phyloP scores from a whole-genome alignment of 768 basidiomycete genomes.

The Stropharia rugosoannulata region DNA sequence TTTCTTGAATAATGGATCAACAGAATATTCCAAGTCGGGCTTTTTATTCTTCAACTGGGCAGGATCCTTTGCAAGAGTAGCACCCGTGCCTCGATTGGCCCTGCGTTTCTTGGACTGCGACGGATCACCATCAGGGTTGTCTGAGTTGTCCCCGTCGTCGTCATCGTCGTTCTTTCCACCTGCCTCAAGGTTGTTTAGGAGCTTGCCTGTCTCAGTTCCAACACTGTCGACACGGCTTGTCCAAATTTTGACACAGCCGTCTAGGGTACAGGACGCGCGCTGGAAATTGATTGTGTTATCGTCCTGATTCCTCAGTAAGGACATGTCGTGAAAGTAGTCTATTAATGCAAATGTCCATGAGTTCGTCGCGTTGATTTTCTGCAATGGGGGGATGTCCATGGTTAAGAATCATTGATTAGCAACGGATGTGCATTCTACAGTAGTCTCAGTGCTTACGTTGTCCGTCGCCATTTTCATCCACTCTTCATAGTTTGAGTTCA shows the following conservation, averaged over 20 bases:
- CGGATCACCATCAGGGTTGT: constrained; percentile 67
- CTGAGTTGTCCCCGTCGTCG: constrained; percentile 59
- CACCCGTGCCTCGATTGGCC: constrained; percentile 61
- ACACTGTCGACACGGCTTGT: constrained; percentile 97
- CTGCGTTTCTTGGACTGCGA: constrained; percentile 64
- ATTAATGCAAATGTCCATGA: constrained; percentile 98
- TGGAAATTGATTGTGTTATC: constrained; percentile 99
- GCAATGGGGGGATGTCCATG: constrained; percentile 5
- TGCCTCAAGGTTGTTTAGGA: constrained; percentile 83
- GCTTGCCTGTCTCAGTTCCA: constrained; percentile 93
- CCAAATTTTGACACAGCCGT: constrained; percentile 99
- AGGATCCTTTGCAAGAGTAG: constrained; percentile 89
- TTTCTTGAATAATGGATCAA: constrained; percentile 97
- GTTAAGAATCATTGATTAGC: not conserved
- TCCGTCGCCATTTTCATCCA: constrained; percentile 99
- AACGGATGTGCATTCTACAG: not conserved
- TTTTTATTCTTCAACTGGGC: constrained; percentile 86
- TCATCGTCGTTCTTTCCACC: constrained; percentile 45
- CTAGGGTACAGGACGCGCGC: constrained; percentile 94
- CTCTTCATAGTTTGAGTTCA: constrained; percentile 93
- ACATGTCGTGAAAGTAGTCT: constrained; percentile 99
- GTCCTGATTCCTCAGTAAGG: constrained; percentile 84
- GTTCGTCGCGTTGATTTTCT: constrained; percentile 99
- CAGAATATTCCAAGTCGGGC: constrained; percentile 91
- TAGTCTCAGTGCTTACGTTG: constrained; percentile 62